Evolutionary conservation across 305 asterid genomes (phyloP).

Genomic region (Fraxinus albicans): DNA sequence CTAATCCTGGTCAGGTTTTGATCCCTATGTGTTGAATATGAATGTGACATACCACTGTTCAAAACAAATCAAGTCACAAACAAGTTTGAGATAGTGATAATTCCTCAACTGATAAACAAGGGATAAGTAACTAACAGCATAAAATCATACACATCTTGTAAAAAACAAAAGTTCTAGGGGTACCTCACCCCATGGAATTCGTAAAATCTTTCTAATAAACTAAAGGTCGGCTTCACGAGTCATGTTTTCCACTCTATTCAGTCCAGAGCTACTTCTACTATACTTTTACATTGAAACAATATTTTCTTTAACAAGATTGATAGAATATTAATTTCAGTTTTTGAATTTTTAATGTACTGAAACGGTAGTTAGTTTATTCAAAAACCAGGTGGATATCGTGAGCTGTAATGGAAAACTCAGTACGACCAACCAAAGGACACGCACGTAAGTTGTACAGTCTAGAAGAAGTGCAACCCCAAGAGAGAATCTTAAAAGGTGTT

Average conservation of each 20-base stretch:
- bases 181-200: conserved; percentile 1
- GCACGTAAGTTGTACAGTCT: not conserved
- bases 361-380: not conserved
- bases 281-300: not conserved
- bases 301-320: not conserved
- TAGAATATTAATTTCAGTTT: not conserved
- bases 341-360: not conserved
- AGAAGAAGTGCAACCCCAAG: not conserved
- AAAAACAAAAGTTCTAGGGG: not conserved
- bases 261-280: conserved; percentile 2
- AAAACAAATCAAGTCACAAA: conserved; percentile 17
- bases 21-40: conserved; percentile 75
- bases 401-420: conserved; percentile 1
- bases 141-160: not conserved
- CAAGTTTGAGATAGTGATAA: conserved; percentile 10
- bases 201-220: not conserved
- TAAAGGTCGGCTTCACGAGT: not conserved
- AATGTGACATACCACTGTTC: conserved; percentile 83
- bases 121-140: conserved; percentile 10
- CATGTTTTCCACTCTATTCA: not conserved
- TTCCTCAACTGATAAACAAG: not conserved
- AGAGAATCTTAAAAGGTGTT: not conserved
- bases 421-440: not conserved
- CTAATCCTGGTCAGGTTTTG: conserved; percentile 46
- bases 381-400: not conserved